A percentile compares a stretch with the other conserved stretches of the same genome.
phyloP scores from a whole-genome alignment of 805 yeast genomes.

The Komagataella ulmi region DNA sequence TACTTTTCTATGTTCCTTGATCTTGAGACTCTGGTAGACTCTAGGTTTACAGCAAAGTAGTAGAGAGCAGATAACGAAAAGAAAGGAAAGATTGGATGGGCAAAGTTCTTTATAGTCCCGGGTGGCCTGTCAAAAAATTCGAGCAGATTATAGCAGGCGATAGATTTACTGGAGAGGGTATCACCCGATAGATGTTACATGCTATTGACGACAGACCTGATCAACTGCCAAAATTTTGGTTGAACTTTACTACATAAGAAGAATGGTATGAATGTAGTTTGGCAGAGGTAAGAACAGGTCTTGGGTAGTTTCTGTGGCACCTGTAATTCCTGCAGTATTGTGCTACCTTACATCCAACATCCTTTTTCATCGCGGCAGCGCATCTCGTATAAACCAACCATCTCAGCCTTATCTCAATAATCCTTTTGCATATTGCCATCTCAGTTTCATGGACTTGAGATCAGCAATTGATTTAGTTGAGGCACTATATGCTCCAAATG shows the following conservation, averaged over 20 bases:
- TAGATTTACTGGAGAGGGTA: background rate
- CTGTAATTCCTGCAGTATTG: background rate
- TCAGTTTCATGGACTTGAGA: background rate
- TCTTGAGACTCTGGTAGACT: background rate
- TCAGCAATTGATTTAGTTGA: background rate
- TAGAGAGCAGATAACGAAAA: background rate
- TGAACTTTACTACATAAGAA: too few relatives aligned
- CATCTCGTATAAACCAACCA: background rate
- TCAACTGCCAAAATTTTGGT: too few relatives aligned
- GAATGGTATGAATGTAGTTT: background rate
- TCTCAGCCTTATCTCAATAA: background rate
- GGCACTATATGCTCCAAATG: constrained; percentile 21
- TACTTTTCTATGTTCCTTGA: background rate
- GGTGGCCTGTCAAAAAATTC: background rate
- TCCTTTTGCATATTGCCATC: background rate
- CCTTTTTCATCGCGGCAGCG: background rate
- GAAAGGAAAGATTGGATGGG: background rate
- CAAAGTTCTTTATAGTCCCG: background rate
- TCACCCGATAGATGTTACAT: background rate
- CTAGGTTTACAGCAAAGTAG: background rate
- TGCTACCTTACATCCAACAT: background rate
- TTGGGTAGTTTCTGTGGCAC: background rate
- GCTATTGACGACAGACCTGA: background rate
- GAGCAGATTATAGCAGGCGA: background rate
- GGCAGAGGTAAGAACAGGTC: too few relatives aligned